phyloP scores from a whole-genome alignment of 768 basidiomycete species.

The Gautieria morchelliformis region DNA sequence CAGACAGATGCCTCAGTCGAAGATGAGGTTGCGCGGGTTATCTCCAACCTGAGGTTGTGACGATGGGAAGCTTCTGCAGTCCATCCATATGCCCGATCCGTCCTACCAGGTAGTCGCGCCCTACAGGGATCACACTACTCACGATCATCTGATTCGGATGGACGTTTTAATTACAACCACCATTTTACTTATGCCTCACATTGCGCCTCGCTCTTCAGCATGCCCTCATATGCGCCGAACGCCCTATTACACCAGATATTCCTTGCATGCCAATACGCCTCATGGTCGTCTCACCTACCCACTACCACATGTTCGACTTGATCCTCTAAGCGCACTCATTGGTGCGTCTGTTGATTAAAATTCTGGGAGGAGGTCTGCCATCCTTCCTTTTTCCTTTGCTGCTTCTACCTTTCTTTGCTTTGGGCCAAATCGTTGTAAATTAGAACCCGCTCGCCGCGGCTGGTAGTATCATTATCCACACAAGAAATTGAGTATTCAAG shows the following conservation, averaged over 20 bases:
- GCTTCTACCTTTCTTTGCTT: neutral
- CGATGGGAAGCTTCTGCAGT: neutral
- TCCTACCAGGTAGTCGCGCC: neutral
- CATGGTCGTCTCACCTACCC: neutral
- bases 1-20: conserved; percentile 17
- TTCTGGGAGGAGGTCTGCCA: neutral
- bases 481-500: neutral
- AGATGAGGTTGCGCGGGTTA: conserved; percentile 68
- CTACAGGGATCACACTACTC: neutral
- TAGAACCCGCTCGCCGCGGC: conserved; percentile 1
- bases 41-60: conserved; percentile 65
- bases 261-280: neutral
- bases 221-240: neutral
- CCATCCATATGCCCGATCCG: neutral
- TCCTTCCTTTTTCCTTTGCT: neutral
- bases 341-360: neutral
- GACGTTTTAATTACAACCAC: neutral
- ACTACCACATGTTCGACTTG: neutral
- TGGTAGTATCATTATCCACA: conserved; percentile 1
- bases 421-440: neutral
- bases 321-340: neutral
- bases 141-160: neutral
- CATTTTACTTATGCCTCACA: neutral
- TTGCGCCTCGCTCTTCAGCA: neutral
- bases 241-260: neutral